Evolutionary conservation across 2,329 filamentous ascomycete species (phyloP), one percentile per base, ranked within the genome.

Genomic region (Albophoma yamanashiensis): DNA sequence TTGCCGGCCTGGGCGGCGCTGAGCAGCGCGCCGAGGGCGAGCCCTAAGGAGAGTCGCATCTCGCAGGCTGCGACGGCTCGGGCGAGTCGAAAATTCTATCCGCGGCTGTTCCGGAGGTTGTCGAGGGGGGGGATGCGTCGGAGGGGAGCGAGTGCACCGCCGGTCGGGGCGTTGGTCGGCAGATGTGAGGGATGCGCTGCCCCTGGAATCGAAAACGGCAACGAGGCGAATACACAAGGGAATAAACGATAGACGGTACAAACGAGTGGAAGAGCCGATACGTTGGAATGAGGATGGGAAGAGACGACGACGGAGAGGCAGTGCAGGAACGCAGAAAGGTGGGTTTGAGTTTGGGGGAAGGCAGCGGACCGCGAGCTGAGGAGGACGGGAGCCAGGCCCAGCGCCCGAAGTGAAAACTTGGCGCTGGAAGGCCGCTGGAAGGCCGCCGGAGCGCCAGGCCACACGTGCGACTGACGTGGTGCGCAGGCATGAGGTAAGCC

Each of bases 11-110:
- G 62, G 60, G 64, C 62, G 14, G 36, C 58, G 40, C 64, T 63
- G 36, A 68, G 61, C 31, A 65, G 60, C 58, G 63, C 62, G 58
- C 65, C 64, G 60, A 70, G 61, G 60, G 63, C 61, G 58, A 68
- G 58, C 50, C 61, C 63, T 62, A 60, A 62, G 39, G 60, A 62
- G 55, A 66, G 58, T 53, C 65, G 66, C 67, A 68, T 68, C 22
- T 58, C 62, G 40, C 34, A 31, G 25, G 40, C 34, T 2, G 40
- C 56, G 25, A 42, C 45, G 39, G 40, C 31, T 31, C 50, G n/a
- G 50, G 27, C 15, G 9, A 36, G 20, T 36, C 17, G 22, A 31
- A 36, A 34, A 8, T 14, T 22, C 27, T 27, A 34, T 52, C n/a
- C 47, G 47, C 50, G 27, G 50, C 20, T 20, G 27, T 12, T 34